Conservation (phyloP, 495 filamentous ascomycete genomes). For the Aspergillus panamensis region DNA sequence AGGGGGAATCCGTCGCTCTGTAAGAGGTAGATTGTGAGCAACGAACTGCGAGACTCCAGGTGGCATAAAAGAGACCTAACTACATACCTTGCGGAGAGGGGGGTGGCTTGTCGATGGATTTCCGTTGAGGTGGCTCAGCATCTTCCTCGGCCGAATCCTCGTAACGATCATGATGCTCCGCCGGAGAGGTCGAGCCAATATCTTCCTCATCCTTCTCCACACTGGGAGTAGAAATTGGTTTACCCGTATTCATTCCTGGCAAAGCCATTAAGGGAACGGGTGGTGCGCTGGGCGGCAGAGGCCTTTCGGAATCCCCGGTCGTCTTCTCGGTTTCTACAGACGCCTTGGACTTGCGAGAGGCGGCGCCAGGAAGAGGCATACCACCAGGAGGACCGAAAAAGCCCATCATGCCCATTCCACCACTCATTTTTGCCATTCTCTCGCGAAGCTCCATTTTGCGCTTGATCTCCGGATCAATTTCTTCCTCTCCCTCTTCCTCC, state of each 20-base stretch:
- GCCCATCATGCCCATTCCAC: conserved; percentile 95
- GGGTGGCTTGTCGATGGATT: conserved; percentile 47
- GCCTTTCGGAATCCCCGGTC: conserved; percentile 47
- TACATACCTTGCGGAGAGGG: conserved; percentile 52
- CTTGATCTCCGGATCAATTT: conserved; percentile 85
- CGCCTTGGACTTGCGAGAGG: conserved; percentile 46
- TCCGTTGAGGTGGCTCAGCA: conserved; percentile 42
- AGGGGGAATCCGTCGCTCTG: conserved; percentile 23
- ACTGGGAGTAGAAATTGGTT: conserved; percentile 33
- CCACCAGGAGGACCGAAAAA: conserved; percentile 82
- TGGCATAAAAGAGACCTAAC: background rate
- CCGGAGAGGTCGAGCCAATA: conserved; percentile 29
- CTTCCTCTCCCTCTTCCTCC: conserved; percentile 80
- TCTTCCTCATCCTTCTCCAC: conserved; percentile 46
- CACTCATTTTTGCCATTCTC: conserved; percentile 97
- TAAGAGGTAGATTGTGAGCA: conserved; percentile 7
- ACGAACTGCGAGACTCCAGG: background rate
- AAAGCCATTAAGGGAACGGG: conserved; percentile 77
- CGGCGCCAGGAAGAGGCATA: conserved; percentile 50
- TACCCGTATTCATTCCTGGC: conserved; percentile 61
- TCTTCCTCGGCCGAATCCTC: conserved; percentile 49
- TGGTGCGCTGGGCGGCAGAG: conserved; percentile 52
- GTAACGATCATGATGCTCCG: conserved; percentile 55
- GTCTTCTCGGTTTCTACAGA: conserved; percentile 67
- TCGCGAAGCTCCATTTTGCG: conserved; percentile 86